Conservation (phyloP, 2,329 filamentous ascomycete genomes). For the Ramularia collo-cygni region DNA sequence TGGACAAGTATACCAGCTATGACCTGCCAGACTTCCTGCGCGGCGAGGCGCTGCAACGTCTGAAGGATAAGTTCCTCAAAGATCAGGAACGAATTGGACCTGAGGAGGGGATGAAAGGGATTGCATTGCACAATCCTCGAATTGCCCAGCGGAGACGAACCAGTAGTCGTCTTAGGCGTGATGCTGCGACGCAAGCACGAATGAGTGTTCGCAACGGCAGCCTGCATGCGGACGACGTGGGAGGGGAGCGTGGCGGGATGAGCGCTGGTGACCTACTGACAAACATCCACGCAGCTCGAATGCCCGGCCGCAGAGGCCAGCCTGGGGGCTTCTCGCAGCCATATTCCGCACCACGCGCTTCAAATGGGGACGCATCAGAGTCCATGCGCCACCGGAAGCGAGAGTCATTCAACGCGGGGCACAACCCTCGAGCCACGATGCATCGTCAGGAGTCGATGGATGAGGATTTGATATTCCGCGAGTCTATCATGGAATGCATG, state of each 20-base stretch:
- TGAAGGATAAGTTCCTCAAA: conserved; percentile 80
- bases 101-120: conserved; percentile 83
- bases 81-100: conserved; percentile 76
- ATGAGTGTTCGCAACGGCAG: conserved; percentile 31
- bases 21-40: conserved; percentile 87
- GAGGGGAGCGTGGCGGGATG: conserved; percentile 35
- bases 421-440: conserved; percentile 35
- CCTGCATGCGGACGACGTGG: conserved; percentile 15
- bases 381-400: conserved; percentile 35
- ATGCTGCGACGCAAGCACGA: conserved; percentile 67
- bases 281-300: conserved; percentile 65
- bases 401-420: conserved; percentile 33
- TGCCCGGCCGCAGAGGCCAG: conserved; percentile 44
- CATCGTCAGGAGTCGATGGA: conserved; percentile 76
- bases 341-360: conserved; percentile 34
- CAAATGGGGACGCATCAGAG: conserved; percentile 34
- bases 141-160: conserved; percentile 58
- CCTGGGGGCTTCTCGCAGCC: conserved; percentile 43
- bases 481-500: conserved; percentile 89
- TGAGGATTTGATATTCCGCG: conserved; percentile 81
- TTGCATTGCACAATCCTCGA: conserved; percentile 81
- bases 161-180: conserved; percentile 68
- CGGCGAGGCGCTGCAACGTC: conserved; percentile 69
- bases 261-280: conserved; percentile 64
- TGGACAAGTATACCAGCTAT: conserved; percentile 87